phyloP scores from a whole-genome alignment of 2,329 filamentous ascomycete genomes.

The Exophiala aquamarina region DNA sequence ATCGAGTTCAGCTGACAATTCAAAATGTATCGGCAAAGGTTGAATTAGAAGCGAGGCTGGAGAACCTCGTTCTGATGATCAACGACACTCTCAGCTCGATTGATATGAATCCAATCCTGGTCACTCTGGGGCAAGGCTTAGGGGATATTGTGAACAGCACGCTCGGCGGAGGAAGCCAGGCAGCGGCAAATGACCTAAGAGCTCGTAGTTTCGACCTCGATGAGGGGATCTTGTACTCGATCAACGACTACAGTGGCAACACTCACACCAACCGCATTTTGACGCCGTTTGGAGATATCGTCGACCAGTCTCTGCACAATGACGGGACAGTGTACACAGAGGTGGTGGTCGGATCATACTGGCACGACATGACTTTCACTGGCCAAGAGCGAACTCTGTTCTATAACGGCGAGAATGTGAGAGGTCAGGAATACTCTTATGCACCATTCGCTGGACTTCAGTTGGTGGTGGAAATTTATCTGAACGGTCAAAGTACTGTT shows the following conservation, averaged over 20 bases:
- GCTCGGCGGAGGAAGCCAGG: slow-evolving; percentile 24
- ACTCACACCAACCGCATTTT: slow-evolving; percentile 58
- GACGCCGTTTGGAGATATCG: slow-evolving; percentile 55
- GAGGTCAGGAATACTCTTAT: slow-evolving; percentile 56
- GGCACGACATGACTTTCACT: slow-evolving; percentile 55
- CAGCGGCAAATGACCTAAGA: slow-evolving; percentile 6
- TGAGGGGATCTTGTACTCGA: slow-evolving; percentile 60
- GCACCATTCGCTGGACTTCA: slow-evolving; percentile 50
- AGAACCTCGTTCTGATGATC: slow-evolving; percentile 62
- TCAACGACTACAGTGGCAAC: slow-evolving; percentile 60
- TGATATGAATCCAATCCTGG: slow-evolving; percentile 61
- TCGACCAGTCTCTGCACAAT: slow-evolving; percentile 57
- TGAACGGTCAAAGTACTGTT: slow-evolving; percentile 49
- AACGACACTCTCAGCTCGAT: slow-evolving; percentile 58
- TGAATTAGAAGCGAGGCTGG: slow-evolving; percentile 58
- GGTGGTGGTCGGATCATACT: slow-evolving; percentile 51
- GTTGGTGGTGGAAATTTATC: slow-evolving; percentile 50
- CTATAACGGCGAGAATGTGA: slow-evolving; percentile 47
- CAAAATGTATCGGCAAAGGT: slow-evolving; percentile 61
- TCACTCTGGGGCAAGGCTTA: slow-evolving; percentile 54
- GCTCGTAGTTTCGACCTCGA: slow-evolving; percentile 40
- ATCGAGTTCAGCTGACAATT: slow-evolving; percentile 57
- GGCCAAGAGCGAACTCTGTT: slow-evolving; percentile 52
- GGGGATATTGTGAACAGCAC: slow-evolving; percentile 49
- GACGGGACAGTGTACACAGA: slow-evolving; percentile 47